Evolutionary conservation across 1,139 yeast genomes (phyloP), one percentile per base, ranked within the genome.

Genomic region (Yamadazyma spencermartinsiae): DNA sequence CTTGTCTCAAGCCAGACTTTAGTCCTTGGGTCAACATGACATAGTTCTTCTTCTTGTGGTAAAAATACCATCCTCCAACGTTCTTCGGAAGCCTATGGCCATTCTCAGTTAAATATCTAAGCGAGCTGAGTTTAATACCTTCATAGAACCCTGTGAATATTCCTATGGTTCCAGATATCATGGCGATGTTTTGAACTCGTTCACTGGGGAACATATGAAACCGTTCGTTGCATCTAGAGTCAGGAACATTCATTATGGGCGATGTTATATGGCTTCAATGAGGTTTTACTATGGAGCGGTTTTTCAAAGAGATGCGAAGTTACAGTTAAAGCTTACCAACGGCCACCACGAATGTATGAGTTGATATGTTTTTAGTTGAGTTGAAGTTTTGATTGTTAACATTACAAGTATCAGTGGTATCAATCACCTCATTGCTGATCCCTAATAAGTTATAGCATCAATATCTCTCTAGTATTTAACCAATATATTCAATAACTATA

Each of bases 11-110:
- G 0, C 82, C 86, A 11, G 53, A 45, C 12, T 61, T 63, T 46
- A 76, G 59, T 0, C 86, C 87, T 18, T 65, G 66, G 39, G 76
- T 68, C 30, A 85, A 61, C 64, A 87, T 80, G 31, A 83, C 85
- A 57, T 86, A 86, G 59, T 86, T 85, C 64, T 86, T 87, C 48
- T 88, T 75, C 60, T 86, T 87, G 60, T 87, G 95, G 61, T 88
- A 87, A 56, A 84, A 85, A 56, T 85, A 88, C 96, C 96, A 87
- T 0, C 92, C 94, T 24, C 89, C 92, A 39, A 81, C 85, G 0
- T 85, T 81, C 16, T 65, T 70, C 3, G 96, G 96, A 44, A 88
- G 65, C 34, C 96, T 61, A 54, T 87, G 96, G 10, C 94, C 86
- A 53, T 87, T 87, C 48, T 86, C 89, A 1, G 90, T 88, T 38